Evolutionary conservation across 148 eudicot species (phyloP).

Genomic region (Cornus florida): DNA sequence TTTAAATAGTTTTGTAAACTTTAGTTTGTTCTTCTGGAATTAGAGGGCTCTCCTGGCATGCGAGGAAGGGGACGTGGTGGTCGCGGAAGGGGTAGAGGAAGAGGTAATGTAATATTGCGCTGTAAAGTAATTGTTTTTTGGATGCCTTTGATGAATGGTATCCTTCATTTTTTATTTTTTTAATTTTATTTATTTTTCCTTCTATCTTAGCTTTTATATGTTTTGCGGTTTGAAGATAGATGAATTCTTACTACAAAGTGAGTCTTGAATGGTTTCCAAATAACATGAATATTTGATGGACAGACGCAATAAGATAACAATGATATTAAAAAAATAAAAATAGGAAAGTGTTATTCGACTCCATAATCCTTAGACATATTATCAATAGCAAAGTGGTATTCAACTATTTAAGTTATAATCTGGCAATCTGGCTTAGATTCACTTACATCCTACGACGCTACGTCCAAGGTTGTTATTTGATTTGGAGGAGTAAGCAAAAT

Average conservation of each 20-base stretch:
- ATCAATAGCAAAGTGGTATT: too few species aligned
- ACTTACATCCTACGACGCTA: too few species aligned
- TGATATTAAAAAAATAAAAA: neutral
- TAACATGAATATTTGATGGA: neutral
- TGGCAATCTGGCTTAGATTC: too few species aligned
- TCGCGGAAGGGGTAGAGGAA: constrained; percentile 26
- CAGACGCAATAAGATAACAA: neutral
- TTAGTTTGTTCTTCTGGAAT: neutral
- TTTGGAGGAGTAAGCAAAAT: too few species aligned
- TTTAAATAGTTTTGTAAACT: neutral
- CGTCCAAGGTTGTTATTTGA: too few species aligned
- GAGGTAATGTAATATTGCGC: constrained; percentile 11
- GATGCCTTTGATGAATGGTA: neutral
- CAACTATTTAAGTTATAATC: neutral
- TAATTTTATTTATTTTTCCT: too few species aligned
- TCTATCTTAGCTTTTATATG: neutral
- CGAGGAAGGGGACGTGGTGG: constrained; percentile 31
- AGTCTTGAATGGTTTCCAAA: too few species aligned
- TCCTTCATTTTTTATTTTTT: neutral
- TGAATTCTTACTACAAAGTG: neutral
- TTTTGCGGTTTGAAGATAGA: neutral
- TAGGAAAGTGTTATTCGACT: too few species aligned
- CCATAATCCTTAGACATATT: too few species aligned
- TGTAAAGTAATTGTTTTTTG: neutral
- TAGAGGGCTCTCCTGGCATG: constrained; percentile 24